Evolutionary conservation across 2,329 filamentous ascomycete species (phyloP), one percentile per base, ranked within the genome.

Genomic region (Xylariales sp.): DNA sequence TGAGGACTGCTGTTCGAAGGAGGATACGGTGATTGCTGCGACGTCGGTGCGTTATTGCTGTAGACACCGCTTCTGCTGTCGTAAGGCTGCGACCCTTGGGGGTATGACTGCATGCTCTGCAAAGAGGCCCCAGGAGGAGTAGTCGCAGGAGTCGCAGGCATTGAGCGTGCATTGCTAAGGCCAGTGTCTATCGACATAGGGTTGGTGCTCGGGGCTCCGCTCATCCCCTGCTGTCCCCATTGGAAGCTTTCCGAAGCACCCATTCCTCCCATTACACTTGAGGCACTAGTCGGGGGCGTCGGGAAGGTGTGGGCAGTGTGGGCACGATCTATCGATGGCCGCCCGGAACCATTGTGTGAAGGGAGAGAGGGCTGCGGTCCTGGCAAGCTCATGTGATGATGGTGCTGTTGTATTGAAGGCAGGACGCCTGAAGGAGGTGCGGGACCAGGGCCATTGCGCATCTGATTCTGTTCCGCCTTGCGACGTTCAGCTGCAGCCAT

Each of bases 281-380:
- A 93, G n/a, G 89, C 86, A 61, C 88, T 96, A 1, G 90, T 88
- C 1, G 91, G 90, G 25, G 91, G 91, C 3, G 91, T 96, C 3
- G 91, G 90, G 64, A 96, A 96, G 2, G 89, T 95, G 61, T 95
- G 86, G 12, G 89, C 84, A 39, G 89, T 95, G 61, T 95, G 86
- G 12, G 89, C 84, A 39, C 91, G 81, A 48, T 96, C 90, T 27
- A 95, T 68, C 5, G 79, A 73, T 6, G 89, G 89, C 31, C 91
- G 82, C 38, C 80, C 78, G 56, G 88, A 80, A 68, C 60, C 82
- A 65, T 79, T 78, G 54, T 91, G 86, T 14, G 86, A 80, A 1
- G 77, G 68, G 31, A 82, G 60, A 22, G 76, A 65, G 36, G 72
- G 64, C 47, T 78, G 75, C 1, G 74, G 70, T 1, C 72, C 72